Evolutionary conservation across 164 flowering plant genomes (phyloP).

Genomic region (Stephania yunnanensis): DNA sequence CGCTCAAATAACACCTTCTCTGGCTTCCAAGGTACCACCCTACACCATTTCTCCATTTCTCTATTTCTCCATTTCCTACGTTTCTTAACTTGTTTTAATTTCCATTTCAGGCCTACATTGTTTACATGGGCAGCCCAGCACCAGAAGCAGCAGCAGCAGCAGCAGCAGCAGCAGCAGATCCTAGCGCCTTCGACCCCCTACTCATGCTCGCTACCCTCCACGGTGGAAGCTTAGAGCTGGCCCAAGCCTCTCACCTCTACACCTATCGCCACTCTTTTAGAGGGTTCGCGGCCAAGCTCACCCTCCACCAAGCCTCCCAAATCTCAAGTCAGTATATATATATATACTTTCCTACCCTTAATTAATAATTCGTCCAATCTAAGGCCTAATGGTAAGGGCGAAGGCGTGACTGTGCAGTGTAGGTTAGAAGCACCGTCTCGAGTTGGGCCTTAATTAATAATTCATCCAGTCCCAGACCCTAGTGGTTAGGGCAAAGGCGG

Average conservation of each 20-base stretch:
- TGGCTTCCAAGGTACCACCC: neutral
- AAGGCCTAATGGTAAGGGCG: too few relatives aligned
- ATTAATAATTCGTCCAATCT: neutral
- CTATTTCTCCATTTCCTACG: neutral
- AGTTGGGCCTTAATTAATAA: too few relatives aligned
- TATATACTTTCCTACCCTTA: too few relatives aligned
- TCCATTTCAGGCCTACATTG: conserved; percentile 52
- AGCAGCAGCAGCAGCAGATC: conserved; percentile 35
- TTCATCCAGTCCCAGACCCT: too few relatives aligned
- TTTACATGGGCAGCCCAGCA: conserved; percentile 69
- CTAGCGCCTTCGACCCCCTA: conserved; percentile 21
- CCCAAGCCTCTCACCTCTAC: conserved; percentile 58
- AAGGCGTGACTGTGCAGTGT: too few relatives aligned
- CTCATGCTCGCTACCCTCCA: conserved; percentile 56
- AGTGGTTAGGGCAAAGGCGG: too few relatives aligned
- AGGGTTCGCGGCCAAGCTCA: conserved; percentile 76
- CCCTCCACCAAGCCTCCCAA: conserved; percentile 49
- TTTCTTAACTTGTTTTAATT: neutral
- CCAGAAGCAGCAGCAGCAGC: conserved; percentile 39
- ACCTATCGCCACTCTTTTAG: conserved; percentile 68
- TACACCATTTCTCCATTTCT: neutral
- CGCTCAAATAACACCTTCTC: too few relatives aligned
- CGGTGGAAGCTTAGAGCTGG: conserved; percentile 53
- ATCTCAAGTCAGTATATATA: conserved; percentile 37
- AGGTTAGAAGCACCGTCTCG: too few relatives aligned